phyloP scores from a whole-genome alignment of 352 stramenopile genomes.

The Aphanomyces cochlioides region DNA sequence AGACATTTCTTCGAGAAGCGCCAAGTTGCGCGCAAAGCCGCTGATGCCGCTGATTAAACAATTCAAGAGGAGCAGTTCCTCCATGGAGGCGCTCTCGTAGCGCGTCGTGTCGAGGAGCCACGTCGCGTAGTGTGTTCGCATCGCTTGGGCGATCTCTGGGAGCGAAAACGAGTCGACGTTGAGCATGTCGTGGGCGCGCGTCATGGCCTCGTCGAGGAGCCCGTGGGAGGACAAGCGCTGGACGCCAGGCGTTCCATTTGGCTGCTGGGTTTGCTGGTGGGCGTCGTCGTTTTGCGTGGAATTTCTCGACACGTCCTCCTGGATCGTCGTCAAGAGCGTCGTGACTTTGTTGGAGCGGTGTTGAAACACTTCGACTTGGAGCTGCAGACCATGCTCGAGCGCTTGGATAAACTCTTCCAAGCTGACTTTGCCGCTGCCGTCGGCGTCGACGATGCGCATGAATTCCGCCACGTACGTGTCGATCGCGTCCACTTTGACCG shows the following conservation, averaged over 20 bases:
- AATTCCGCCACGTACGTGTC: constrained; percentile 67
- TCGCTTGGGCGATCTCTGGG: constrained; percentile 56
- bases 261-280: not conserved
- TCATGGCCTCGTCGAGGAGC: constrained; percentile 36
- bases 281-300: not conserved
- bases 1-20: constrained; percentile 64
- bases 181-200: constrained; percentile 70
- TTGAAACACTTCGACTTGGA: constrained; percentile 74
- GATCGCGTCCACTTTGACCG: constrained; percentile 68
- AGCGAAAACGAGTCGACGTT: constrained; percentile 79
- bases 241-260: no score
- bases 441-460: constrained; percentile 66
- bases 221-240: not conserved
- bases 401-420: constrained; percentile 81
- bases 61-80: constrained; percentile 75
- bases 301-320: not conserved
- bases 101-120: constrained; percentile 73
- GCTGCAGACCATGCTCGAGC: constrained; percentile 67
- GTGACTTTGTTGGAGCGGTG: constrained; percentile 21
- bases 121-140: constrained; percentile 75
- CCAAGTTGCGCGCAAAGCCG: constrained; percentile 66
- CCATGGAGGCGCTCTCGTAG: constrained; percentile 75
- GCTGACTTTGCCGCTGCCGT: constrained; percentile 62
- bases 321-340: not conserved
- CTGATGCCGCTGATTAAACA: constrained; percentile 79